A percentile compares a stretch with the other conserved stretches of the same genome.
phyloP scores from a whole-genome alignment of 225 moss, liverwort and hornwort genomes.

The Physcomitrellopsis africana region DNA sequence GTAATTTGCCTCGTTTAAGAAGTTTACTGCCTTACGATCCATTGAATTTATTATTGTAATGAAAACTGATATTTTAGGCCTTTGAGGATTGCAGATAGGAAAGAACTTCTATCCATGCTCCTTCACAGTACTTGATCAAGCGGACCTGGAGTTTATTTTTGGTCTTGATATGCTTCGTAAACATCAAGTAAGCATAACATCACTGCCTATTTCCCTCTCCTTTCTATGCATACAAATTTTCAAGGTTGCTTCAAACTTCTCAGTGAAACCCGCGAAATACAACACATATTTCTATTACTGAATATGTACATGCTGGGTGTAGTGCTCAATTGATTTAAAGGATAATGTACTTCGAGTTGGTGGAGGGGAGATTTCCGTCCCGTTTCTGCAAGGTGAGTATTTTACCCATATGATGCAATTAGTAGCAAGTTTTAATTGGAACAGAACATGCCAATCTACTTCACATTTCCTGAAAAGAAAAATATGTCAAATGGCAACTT shows the following conservation, averaged over 20 bases:
- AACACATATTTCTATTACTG: background rate
- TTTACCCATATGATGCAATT: background rate
- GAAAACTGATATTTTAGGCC: background rate
- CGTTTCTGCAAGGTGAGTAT: slow-evolving; percentile 84
- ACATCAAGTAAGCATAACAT: slow-evolving; percentile 64
- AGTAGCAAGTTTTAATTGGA: background rate
- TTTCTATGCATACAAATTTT: background rate
- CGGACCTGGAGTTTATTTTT: slow-evolving; percentile 96
- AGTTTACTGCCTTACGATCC: background rate
- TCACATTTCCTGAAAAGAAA: background rate
- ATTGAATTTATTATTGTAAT: background rate
- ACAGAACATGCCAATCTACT: background rate
- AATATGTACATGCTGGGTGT: slow-evolving; percentile 29
- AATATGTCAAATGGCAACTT: background rate
- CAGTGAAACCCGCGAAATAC: slow-evolving; percentile 1
- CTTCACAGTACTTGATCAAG: slow-evolving; percentile 96
- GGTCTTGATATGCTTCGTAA: slow-evolving; percentile 99
- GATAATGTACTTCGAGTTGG: slow-evolving; percentile 91
- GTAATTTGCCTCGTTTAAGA: slow-evolving; percentile 30
- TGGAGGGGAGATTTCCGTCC: slow-evolving; percentile 91
- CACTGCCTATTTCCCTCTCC: background rate
- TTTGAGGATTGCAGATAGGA: slow-evolving; percentile 70
- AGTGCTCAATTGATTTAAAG: slow-evolving; percentile 93
- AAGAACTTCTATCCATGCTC: slow-evolving; percentile 92
- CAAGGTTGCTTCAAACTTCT: background rate